Evolutionary conservation across 345 rosid species (phyloP).

Genomic region (Moricandia arvensis): DNA sequence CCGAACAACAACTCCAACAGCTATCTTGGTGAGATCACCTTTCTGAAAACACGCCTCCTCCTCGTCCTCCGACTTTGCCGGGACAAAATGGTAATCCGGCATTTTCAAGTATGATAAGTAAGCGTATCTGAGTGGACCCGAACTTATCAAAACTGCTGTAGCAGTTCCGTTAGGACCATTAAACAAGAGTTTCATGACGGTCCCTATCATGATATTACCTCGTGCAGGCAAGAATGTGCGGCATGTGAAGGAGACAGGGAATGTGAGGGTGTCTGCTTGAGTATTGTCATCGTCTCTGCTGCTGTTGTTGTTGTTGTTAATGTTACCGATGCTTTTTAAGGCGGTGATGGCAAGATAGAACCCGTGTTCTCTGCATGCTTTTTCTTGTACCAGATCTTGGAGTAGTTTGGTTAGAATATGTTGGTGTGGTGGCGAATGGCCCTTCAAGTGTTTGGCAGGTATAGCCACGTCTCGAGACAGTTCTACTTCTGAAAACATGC

Average conservation of each 20-base stretch:
- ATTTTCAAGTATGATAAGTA: conserved; percentile 30
- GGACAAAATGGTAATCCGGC: conserved; percentile 29
- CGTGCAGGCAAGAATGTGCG: conserved; percentile 34
- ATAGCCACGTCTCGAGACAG: conserved; percentile 24
- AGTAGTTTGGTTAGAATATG: conserved; percentile 21
- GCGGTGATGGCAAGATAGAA: conserved; percentile 31
- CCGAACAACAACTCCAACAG: conserved; percentile 32
- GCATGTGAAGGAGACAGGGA: conserved; percentile 37
- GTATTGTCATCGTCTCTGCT: not conserved
- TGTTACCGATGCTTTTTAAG: conserved; percentile 26
- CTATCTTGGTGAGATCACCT: conserved; percentile 32
- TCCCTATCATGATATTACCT: conserved; percentile 37
- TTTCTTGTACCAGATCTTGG: conserved; percentile 19
- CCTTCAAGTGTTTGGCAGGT: conserved; percentile 20
- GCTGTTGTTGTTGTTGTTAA: not conserved
- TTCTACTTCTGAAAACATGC: conserved; percentile 39
- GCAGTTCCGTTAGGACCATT: conserved; percentile 7
- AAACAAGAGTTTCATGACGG: conserved; percentile 1
- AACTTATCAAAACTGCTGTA: conserved; percentile 3
- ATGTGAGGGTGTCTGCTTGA: not conserved
- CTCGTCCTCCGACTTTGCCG: not conserved
- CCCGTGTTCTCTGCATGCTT: conserved; percentile 30
- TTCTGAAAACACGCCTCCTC: conserved; percentile 11
- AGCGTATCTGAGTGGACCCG: conserved; percentile 28
- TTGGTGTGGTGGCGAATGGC: not conserved